These are phyloP conservation scores for Corynespora cassiicola DNA, from an alignment of 2,329 filamentous ascomycete species.

Conservation along the genomic window DNA sequence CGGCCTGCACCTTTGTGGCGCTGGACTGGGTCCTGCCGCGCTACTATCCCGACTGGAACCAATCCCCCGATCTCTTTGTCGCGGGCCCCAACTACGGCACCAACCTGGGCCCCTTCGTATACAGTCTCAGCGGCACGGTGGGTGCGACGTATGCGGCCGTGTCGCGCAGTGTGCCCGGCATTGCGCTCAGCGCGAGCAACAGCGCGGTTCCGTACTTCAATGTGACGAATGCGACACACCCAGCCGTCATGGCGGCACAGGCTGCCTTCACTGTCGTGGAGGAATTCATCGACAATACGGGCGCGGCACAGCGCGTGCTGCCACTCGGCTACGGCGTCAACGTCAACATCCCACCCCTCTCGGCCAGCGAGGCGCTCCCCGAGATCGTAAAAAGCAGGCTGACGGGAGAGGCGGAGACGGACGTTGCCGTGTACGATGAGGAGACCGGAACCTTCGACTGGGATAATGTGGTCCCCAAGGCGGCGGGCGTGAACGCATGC, in stretches of 20 bases:
- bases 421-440: constrained; percentile 54
- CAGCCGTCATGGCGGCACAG: constrained; percentile 53
- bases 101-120: constrained; percentile 59
- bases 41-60: constrained; percentile 47
- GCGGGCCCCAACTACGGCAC: constrained; percentile 63
- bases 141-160: constrained; percentile 60
- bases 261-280: constrained; percentile 54
- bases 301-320: constrained; percentile 40
- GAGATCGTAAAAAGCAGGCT: constrained; percentile 56
- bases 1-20: constrained; percentile 62
- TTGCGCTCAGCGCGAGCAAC: constrained; percentile 56
- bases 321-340: constrained; percentile 60
- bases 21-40: constrained; percentile 63
- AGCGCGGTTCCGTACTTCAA: constrained; percentile 51
- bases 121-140: constrained; percentile 30
- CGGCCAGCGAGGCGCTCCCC: constrained; percentile 49
- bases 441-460: constrained; percentile 54
- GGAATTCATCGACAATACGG: constrained; percentile 50
- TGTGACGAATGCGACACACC: constrained; percentile 50
- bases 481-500: constrained; percentile 58
- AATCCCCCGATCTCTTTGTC: constrained; percentile 61
- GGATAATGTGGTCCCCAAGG: constrained; percentile 56
- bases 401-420: constrained; percentile 57
- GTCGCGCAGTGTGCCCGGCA: constrained; percentile 57
- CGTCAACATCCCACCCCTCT: constrained; percentile 58